Evolutionary conservation across 2,329 filamentous ascomycete genomes (phyloP).

Genomic region (Hawksworthiomyces lignivorus): DNA sequence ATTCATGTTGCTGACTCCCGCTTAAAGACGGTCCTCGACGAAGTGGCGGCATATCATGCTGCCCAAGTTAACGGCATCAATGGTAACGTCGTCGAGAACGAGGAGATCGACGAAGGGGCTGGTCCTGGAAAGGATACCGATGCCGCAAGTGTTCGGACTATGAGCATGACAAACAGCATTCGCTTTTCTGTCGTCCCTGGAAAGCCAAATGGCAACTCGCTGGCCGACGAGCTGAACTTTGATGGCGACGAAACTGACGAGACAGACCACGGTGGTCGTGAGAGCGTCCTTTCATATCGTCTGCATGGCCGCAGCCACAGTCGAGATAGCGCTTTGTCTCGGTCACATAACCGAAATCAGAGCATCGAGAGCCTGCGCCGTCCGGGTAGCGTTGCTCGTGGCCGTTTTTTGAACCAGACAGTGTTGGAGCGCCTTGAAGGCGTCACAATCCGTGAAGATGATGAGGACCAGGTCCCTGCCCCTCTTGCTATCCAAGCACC

Average conservation of each 20-base stretch:
- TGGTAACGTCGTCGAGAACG: constrained; percentile 35
- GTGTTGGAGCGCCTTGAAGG: constrained; percentile 51
- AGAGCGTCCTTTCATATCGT: constrained; percentile 48
- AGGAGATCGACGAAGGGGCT: constrained; percentile 47
- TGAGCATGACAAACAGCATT: constrained; percentile 64
- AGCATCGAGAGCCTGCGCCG: constrained; percentile 52
- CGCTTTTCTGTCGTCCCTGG: constrained; percentile 52
- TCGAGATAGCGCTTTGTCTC: constrained; percentile 46
- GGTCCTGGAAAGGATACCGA: constrained; percentile 56
- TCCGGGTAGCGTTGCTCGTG: constrained; percentile 46
- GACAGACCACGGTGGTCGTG: constrained; percentile 63
- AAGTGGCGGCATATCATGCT: constrained; percentile 66
- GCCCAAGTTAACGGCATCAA: constrained; percentile 33
- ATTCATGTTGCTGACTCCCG: constrained; percentile 85
- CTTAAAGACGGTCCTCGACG: constrained; percentile 75
- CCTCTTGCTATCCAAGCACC: constrained; percentile 11
- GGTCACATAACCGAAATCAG: constrained; percentile 45
- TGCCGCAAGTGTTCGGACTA: constrained; percentile 62
- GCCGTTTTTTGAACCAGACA: constrained; percentile 45
- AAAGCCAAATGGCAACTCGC: constrained; percentile 60
- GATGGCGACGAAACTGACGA: constrained; percentile 69
- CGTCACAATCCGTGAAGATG: constrained; percentile 42
- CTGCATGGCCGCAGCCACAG: constrained; percentile 47
- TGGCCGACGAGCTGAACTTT: constrained; percentile 87
- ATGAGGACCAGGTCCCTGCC: constrained; percentile 23